These are phyloP conservation scores for Lathyrus aphaca DNA, from an alignment of 306 rosid genomes.

Conservation along the genomic window DNA sequence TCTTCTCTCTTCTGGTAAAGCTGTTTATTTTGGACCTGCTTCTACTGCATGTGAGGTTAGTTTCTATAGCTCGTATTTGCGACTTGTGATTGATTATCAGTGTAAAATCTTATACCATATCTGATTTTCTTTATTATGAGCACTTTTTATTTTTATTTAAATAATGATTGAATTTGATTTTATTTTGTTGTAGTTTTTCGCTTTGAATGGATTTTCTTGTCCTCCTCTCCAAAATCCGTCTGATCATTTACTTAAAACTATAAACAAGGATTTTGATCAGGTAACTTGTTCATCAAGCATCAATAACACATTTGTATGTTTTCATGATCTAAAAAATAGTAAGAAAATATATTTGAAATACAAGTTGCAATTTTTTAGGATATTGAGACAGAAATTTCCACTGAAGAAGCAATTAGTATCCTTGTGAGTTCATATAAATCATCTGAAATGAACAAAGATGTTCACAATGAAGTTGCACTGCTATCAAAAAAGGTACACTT, in stretches of 20 bases:
- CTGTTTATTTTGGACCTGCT: conserved; percentile 75
- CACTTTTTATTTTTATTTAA: not conserved
- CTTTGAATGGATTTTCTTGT: conserved; percentile 67
- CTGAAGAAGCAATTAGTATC: conserved; percentile 40
- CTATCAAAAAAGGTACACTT: conserved; percentile 31
- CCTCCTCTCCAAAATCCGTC: conserved; percentile 62
- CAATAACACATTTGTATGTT: not conserved
- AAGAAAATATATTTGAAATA: not conserved
- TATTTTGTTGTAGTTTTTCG: conserved; percentile 53
- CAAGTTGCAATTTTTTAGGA: conserved; percentile 32
- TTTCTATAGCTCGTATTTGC: not conserved
- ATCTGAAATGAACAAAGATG: conserved; percentile 37
- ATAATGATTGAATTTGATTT: not conserved
- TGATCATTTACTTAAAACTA: conserved; percentile 71
- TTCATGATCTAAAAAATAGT: not conserved
- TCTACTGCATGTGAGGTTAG: conserved; percentile 57
- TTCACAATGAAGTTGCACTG: conserved; percentile 29
- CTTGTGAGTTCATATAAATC: conserved; percentile 41
- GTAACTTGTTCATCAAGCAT: conserved; percentile 32
- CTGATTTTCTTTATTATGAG: not conserved
- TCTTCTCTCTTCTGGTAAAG: conserved; percentile 61
- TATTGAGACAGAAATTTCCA: conserved; percentile 36
- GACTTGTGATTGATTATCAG: not conserved
- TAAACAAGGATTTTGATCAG: conserved; percentile 71
- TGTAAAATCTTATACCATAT: not conserved